A percentile compares a stretch with the other conserved stretches of the same genome.
These are phyloP conservation scores for Yarrowia sp. DNA, from an alignment of 805 yeast species.

Conservation along the genomic window DNA sequence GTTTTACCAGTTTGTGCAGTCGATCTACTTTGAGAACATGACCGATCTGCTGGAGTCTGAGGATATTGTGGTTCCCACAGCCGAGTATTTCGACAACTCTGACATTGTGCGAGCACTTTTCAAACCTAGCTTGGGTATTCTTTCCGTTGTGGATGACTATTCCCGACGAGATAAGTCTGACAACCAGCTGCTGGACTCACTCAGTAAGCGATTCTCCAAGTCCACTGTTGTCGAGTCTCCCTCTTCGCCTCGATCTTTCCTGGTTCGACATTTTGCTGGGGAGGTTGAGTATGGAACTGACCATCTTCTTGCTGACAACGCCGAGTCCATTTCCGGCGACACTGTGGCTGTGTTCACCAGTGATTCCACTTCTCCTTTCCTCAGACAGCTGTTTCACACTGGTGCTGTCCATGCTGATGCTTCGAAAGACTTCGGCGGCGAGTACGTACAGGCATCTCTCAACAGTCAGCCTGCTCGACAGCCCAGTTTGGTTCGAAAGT, in stretches of 20 bases:
- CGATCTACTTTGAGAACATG: conserved; percentile 40
- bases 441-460: conserved; percentile 41
- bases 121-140: conserved; percentile 39
- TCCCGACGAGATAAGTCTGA: conserved; percentile 40
- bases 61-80: conserved; percentile 48
- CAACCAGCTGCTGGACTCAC: conserved; percentile 35
- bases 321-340: conserved; percentile 48
- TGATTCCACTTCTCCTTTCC: conserved; percentile 40
- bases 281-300: conserved; percentile 53
- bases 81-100: conserved; percentile 55
- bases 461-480: conserved; percentile 43
- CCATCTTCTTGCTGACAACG: conserved; percentile 50
- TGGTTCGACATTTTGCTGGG: conserved; percentile 57
- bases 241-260: conserved; percentile 44
- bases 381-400: conserved; percentile 37
- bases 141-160: conserved; percentile 41
- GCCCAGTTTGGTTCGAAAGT: conserved; percentile 37
- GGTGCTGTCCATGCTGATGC: conserved; percentile 40
- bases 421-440: conserved; percentile 13
- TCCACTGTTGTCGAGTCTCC: conserved; percentile 33
- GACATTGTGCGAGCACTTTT: conserved; percentile 55
- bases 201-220: conserved; percentile 38
- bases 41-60: conserved; percentile 41
- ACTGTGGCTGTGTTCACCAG: conserved; percentile 41
- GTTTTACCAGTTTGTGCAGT: conserved; percentile 41